These are phyloP conservation scores for Schizonepeta tenuifolia DNA, from an alignment of 257 asterid species.

Conservation along the genomic window DNA sequence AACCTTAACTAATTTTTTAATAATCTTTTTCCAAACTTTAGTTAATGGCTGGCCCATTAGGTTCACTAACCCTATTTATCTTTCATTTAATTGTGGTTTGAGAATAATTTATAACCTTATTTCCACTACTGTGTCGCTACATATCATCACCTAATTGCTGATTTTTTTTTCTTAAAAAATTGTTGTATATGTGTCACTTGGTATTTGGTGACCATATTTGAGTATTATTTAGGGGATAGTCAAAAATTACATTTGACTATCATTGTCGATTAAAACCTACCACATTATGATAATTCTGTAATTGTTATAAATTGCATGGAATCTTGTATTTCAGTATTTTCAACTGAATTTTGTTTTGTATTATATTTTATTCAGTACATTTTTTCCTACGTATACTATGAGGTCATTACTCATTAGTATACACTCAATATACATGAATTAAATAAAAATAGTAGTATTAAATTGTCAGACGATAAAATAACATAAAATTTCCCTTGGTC, in stretches of 20 bases:
- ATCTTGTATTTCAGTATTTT: constrained; percentile 1
- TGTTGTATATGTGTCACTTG: constrained; percentile 36
- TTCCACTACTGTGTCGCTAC: constrained; percentile 33
- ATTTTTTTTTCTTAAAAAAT: not conserved
- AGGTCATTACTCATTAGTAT: not conserved
- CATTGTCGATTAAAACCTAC: constrained; percentile 60
- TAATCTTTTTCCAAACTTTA: constrained; percentile 39
- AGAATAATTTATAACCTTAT: constrained; percentile 27
- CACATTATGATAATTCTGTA: constrained; percentile 39
- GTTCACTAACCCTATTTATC: constrained; percentile 52
- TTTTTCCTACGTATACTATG: not conserved
- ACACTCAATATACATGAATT: not conserved
- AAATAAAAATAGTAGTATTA: not conserved
- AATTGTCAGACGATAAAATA: not conserved
- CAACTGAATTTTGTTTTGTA: not conserved
- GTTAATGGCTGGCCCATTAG: constrained; percentile 56
- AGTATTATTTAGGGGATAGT: constrained; percentile 43
- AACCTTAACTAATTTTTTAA: not conserved
- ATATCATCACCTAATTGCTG: constrained; percentile 45
- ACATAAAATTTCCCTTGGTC: not conserved
- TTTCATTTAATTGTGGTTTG: not conserved
- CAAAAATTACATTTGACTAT: constrained; percentile 67
- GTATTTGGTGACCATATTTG: constrained; percentile 47
- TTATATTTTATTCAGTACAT: not conserved
- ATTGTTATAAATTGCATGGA: constrained; percentile 8